Evolutionary conservation across 192 early-diverging fungal species (phyloP).

Genomic region (Umbelopsis ramanniana): DNA sequence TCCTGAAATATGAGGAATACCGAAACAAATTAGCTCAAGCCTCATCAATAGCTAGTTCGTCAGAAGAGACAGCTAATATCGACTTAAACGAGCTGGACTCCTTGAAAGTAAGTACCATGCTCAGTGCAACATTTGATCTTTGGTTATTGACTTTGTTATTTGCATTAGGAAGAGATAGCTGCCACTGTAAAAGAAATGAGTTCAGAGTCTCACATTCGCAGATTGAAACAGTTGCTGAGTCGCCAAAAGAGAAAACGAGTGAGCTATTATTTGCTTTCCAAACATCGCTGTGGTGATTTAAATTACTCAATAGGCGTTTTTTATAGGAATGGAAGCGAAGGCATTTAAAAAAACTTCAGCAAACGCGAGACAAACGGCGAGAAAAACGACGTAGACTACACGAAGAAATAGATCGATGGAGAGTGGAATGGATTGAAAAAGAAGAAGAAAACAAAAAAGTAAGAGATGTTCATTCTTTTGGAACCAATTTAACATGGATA

Average conservation of each 20-base stretch:
- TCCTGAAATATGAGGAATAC: neutral
- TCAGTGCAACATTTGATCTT: no score
- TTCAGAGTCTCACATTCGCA: neutral
- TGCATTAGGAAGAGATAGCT: neutral
- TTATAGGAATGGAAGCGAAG: slow-evolving; percentile 6
- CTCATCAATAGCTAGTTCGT: neutral
- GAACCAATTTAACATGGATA: neutral
- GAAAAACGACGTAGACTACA: neutral
- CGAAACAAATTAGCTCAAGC: neutral
- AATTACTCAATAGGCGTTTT: neutral
- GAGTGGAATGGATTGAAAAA: slow-evolving; percentile 15
- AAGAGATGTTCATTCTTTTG: neutral
- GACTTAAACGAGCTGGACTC: no score
- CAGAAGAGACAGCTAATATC: neutral
- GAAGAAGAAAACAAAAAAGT: slow-evolving; percentile 4
- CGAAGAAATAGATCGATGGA: neutral
- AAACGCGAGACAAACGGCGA: neutral
- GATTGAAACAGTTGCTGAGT: neutral
- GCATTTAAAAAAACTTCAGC: slow-evolving; percentile 3
- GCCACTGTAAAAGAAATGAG: neutral
- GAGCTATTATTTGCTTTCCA: neutral
- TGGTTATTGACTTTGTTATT: no score
- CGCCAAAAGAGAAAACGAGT: slow-evolving; percentile 4
- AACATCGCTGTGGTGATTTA: neutral
- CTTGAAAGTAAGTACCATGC: no score